Conservation (phyloP, 2,329 filamentous ascomycete genomes). For the Onygenales sp. region DNA sequence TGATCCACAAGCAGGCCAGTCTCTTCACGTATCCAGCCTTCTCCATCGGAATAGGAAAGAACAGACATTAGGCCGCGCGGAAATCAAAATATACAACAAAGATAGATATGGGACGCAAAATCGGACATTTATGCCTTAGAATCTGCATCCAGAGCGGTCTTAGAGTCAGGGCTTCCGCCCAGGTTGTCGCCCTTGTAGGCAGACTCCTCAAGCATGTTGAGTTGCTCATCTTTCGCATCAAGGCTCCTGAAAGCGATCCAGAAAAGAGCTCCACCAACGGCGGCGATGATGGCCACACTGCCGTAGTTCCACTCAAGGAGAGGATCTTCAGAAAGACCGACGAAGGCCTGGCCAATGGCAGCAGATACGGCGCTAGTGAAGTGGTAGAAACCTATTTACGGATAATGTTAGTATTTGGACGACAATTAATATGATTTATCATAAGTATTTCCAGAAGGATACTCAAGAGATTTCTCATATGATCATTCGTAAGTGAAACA, state of each 20-base stretch:
- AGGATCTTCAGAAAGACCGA: conserved; percentile 52
- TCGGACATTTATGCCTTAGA: neutral
- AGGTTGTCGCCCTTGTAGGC: neutral
- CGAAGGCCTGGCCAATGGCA: conserved; percentile 59
- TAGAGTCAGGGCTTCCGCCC: neutral
- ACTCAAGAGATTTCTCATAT: conserved; percentile 45
- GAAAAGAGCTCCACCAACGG: conserved; percentile 54
- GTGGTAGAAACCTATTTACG: conserved; percentile 49
- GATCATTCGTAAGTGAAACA: conserved; percentile 37
- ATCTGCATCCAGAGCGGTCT: neutral
- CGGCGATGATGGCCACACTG: conserved; percentile 51
- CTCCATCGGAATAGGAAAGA: too few species aligned
- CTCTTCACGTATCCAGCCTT: too few species aligned
- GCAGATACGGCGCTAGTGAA: conserved; percentile 61
- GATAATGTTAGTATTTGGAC: neutral
- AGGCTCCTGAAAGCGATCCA: conserved; percentile 57
- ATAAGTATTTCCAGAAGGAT: neutral
- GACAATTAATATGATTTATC: too few species aligned
- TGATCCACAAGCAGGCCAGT: too few species aligned
- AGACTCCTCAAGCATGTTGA: conserved; percentile 38
- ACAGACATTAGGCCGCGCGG: too few species aligned
- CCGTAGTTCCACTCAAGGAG: conserved; percentile 64
- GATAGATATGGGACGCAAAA: neutral
- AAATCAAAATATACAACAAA: too few species aligned
- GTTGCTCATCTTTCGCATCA: conserved; percentile 56